These are phyloP conservation scores for Pythium oligandrum DNA, from an alignment of 352 stramenopile species.

Conservation along the genomic window DNA sequence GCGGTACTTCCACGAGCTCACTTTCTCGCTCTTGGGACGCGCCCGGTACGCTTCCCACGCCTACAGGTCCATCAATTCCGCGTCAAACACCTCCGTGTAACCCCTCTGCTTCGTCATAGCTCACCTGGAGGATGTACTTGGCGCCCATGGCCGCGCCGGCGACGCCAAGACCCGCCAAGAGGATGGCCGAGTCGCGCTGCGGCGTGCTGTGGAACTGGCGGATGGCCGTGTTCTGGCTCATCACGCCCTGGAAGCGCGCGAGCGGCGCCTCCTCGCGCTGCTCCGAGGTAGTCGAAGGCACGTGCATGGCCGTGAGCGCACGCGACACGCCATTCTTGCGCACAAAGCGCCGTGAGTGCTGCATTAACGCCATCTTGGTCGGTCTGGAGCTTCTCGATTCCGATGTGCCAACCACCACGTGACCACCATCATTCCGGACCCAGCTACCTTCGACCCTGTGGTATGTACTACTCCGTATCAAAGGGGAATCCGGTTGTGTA, in stretches of 20 bases:
- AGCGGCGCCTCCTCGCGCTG: constrained; percentile 1
- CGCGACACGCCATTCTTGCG: constrained; percentile 3
- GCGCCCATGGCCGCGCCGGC: constrained; percentile 60
- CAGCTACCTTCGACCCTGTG: too few species aligned
- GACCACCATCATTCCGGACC: too few species aligned
- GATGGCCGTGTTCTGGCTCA: constrained; percentile 8
- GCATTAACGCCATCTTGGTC: constrained; percentile 2
- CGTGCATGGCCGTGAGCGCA: constrained; percentile 1
- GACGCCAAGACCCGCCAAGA: constrained; percentile 66
- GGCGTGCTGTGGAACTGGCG: constrained; percentile 63
- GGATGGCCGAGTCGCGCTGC: constrained; percentile 50
- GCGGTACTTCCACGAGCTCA: constrained; percentile 68
- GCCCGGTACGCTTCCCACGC: constrained; percentile 75
- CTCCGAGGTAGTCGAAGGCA: not conserved
- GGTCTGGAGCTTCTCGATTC: too few species aligned
- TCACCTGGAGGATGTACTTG: constrained; percentile 75
- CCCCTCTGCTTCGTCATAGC: not conserved
- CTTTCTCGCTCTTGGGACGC: constrained; percentile 55
- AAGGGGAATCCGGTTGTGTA: too few species aligned
- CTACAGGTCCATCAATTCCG: constrained; percentile 8
- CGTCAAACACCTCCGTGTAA: constrained; percentile 29
- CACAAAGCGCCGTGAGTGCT: constrained; percentile 4
- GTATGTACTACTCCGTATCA: too few species aligned
- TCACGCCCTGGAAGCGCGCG: constrained; percentile 9
- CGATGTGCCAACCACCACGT: too few species aligned